Percentiles rank a stretch among this genome's conserved stretches.
phyloP scores from a whole-genome alignment of 441 rosid genomes.

The Syzygium syzygioides region DNA sequence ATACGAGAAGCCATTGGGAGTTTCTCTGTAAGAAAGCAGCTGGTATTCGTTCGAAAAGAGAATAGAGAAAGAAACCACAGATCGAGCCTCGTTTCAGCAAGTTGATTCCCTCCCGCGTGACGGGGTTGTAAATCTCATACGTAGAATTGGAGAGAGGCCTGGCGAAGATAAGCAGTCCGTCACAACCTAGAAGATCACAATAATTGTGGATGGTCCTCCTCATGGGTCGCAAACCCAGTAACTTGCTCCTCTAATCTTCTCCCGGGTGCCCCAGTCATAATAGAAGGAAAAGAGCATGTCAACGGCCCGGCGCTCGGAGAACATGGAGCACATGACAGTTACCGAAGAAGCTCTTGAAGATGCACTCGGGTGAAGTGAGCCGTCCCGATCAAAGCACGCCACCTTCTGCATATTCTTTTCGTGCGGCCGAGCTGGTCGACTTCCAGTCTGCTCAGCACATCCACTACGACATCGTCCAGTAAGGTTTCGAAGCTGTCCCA shows the following conservation, averaged over 20 bases:
- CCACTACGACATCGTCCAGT: neutral
- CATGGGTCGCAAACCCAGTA: neutral
- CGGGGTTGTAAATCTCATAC: neutral
- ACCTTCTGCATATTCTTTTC: neutral
- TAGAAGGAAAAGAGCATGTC: neutral
- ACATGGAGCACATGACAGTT: neutral
- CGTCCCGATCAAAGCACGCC: neutral
- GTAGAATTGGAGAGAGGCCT: accelerated
- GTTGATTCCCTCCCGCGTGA: neutral
- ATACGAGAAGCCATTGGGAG: neutral
- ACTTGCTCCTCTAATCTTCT: neutral
- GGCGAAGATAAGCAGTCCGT: neutral
- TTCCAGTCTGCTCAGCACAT: neutral
- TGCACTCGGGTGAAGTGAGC: neutral
- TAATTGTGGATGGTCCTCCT: neutral
- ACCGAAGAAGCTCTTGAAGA: neutral
- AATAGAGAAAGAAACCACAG: neutral
- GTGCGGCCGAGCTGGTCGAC: neutral
- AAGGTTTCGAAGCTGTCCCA: neutral
- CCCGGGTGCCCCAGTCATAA: neutral
- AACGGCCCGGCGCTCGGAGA: neutral
- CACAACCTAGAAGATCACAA: neutral
- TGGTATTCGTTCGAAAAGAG: neutral
- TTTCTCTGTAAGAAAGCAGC: neutral
- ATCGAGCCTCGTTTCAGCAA: neutral